Percentiles rank a stretch among this genome's conserved stretches.
Conservation (phyloP, 495 filamentous ascomycete genomes). For the Penicillium lividum region DNA sequence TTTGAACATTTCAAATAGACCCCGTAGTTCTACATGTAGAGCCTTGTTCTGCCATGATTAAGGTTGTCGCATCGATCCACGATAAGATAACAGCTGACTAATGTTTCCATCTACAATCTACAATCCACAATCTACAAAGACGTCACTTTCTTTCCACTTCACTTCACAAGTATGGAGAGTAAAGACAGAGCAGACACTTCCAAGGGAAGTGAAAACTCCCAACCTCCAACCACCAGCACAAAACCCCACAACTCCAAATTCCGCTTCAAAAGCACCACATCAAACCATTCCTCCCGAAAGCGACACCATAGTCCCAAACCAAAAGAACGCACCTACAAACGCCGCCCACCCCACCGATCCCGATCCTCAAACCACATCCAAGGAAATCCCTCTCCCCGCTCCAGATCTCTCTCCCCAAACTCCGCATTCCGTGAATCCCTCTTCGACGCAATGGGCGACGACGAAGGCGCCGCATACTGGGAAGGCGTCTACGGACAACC, state of each 20-base stretch:
- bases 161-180: not conserved
- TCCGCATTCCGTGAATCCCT: constrained; percentile 91
- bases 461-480: constrained; percentile 96
- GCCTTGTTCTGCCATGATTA: not conserved
- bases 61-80: not conserved
- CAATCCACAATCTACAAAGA: not conserved
- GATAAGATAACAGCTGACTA: constrained; percentile 12
- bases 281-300: constrained; percentile 22
- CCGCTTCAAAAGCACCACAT: constrained; percentile 52
- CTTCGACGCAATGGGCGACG: constrained; percentile 97
- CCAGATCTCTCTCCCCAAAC: constrained; percentile 50
- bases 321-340: constrained; percentile 12
- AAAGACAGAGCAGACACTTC: not conserved
- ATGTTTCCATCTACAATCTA: not conserved
- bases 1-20: not conserved
- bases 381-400: constrained; percentile 13
- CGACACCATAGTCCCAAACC: constrained; percentile 21
- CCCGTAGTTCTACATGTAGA: not conserved
- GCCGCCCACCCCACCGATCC: constrained; percentile 21
- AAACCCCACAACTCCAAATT: constrained; percentile 41
- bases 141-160: constrained; percentile 4
- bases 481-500: constrained; percentile 93
- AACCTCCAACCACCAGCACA: too few relatives aligned
- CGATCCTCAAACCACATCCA: constrained; percentile 16
- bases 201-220: too few relatives aligned